These are phyloP conservation scores for Candida succiphila DNA, from an alignment of 805 yeast genomes.

Conservation along the genomic window DNA sequence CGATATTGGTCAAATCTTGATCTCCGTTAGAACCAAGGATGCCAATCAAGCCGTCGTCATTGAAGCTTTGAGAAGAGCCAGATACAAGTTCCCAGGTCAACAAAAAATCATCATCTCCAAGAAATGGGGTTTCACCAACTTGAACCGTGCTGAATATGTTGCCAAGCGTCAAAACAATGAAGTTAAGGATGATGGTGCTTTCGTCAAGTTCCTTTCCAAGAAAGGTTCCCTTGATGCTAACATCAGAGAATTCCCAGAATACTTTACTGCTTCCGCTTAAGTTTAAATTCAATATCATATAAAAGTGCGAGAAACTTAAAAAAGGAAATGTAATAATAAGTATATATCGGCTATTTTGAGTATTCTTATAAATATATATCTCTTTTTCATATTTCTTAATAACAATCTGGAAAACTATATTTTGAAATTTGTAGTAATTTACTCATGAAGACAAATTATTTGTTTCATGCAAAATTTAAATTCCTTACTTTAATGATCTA, in stretches of 20 bases:
- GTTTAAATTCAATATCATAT: too few species aligned
- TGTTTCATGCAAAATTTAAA: too few species aligned
- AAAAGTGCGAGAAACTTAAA: too few species aligned
- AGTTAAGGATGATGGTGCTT: constrained; percentile 99
- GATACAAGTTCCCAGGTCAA: constrained; percentile 99
- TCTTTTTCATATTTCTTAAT: too few species aligned
- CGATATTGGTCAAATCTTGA: constrained; percentile 94
- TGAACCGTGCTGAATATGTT: constrained; percentile 95
- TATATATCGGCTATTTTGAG: too few species aligned
- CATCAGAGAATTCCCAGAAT: constrained; percentile 92
- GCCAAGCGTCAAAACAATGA: constrained; percentile 93
- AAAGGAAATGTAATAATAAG: too few species aligned
- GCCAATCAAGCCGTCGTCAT: constrained; percentile 93
- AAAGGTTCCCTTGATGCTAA: constrained; percentile 92
- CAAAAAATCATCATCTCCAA: constrained; percentile 98
- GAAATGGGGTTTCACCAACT: constrained; percentile 99
- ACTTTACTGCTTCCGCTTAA: constrained; percentile 44
- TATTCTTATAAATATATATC: too few species aligned
- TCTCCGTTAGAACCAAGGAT: constrained; percentile 98
- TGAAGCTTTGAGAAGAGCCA: constrained; percentile 99
- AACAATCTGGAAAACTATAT: too few species aligned
- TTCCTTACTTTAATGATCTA: too few species aligned
- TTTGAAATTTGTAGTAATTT: too few species aligned
- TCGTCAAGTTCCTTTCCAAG: constrained; percentile 94
- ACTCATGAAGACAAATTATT: too few species aligned